Evolutionary conservation across 495 filamentous ascomycete species (phyloP).

Genomic region (Hypomontagnella monticulosa): DNA sequence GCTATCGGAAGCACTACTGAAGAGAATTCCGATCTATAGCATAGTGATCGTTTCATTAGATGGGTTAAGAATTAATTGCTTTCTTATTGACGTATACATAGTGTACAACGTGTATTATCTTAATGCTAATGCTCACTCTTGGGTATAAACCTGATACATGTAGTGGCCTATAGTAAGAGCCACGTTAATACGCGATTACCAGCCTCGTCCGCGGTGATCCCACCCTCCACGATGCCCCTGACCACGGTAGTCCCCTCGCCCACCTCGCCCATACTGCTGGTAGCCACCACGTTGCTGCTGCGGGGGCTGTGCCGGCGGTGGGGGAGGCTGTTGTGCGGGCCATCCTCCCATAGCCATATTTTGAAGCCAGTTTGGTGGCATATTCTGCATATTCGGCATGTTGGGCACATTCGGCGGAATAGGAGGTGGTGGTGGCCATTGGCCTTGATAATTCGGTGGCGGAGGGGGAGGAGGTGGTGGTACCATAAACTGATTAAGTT

Average conservation of each 20-base stretch:
- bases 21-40: too few species aligned
- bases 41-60: too few species aligned
- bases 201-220: constrained; percentile 44
- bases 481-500: constrained; percentile 42
- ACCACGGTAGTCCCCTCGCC: constrained; percentile 43
- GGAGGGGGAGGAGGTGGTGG: constrained; percentile 56
- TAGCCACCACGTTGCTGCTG: constrained; percentile 36
- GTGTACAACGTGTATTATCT: too few species aligned
- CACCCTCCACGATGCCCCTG: constrained; percentile 44
- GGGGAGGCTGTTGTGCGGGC: constrained; percentile 28
- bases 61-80: too few species aligned
- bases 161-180: background rate
- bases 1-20: too few species aligned
- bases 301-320: constrained; percentile 32
- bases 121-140: too few species aligned
- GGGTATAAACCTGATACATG: too few species aligned
- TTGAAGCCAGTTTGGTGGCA: constrained; percentile 44
- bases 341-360: constrained; percentile 38
- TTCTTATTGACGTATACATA: too few species aligned
- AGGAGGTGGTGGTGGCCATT: constrained; percentile 59
- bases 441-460: constrained; percentile 60
- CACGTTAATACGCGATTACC: constrained; percentile 23
- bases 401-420: constrained; percentile 40
- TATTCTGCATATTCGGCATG: constrained; percentile 38
- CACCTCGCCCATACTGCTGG: constrained; percentile 45